Base-by-base conservation (phyloP, 805 yeast genomes). In the Saturnispora bothae region DNA sequence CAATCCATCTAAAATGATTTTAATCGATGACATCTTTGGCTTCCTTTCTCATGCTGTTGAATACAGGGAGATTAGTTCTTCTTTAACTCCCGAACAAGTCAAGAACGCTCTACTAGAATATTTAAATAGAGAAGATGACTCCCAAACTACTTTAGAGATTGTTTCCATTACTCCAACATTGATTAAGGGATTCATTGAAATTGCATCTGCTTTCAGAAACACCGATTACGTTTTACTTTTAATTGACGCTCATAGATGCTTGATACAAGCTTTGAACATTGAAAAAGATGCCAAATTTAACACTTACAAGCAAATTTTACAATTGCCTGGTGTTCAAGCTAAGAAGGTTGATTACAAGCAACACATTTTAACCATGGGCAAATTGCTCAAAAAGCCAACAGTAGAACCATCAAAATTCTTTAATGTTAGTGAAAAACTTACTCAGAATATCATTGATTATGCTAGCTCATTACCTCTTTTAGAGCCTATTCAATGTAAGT, bases 171-270 rank as follows among this genome's bases (percentile, higher is more conserved):
- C 82, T 23, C 85, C 88, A 25, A 66, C 68, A 14, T 63, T 89
- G 46, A 61, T 89, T 27, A 61, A 66, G 25, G 94, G 88, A 1
- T 67, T 85, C 48, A 64, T 86, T 42, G 95, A 84, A 47, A 79
- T 92, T 50, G 83, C 95, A 10, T 66, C 84, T 14, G 73, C 72
- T 27, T 88, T 89, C 63, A 79, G 89, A 64, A 72, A 75, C 43
- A 65, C 74, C 17, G 89, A 79, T 16, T 64, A 84, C 38, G 67
- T 84, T 25, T 47, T 66, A 27, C 65, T 70, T 27, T 70, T 83
- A 12, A 59, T 75, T 33, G 85, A 79, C 39, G 66, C 89, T 36
- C 73, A 79, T 50, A 78, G 82, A 54, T 69, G 76, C 34, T 58
- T 89, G 27, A 64, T 78, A 23, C 95, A 84, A 60, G 96, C 94